phyloP scores from a whole-genome alignment of 164 flowering plant species.

The Berberis thunbergii region DNA sequence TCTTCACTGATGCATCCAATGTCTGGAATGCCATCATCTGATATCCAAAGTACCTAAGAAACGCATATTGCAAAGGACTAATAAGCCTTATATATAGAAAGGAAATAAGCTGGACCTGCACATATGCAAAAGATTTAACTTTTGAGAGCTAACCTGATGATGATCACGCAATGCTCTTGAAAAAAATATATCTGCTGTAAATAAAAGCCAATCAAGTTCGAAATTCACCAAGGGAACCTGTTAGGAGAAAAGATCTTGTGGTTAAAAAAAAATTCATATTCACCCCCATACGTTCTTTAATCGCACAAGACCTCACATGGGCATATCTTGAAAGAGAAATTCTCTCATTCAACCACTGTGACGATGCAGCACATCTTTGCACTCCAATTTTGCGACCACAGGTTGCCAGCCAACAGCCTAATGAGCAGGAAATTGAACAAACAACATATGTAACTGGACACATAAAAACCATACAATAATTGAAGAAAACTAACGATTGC shows the following conservation, averaged over 20 bases:
- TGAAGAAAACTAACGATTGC: background rate
- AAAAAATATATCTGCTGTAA: slow-evolving; percentile 75
- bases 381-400: slow-evolving; percentile 82
- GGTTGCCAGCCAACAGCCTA: slow-evolving; percentile 96
- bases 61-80: background rate
- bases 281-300: background rate
- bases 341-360: slow-evolving; percentile 87
- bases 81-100: background rate
- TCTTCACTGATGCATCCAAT: slow-evolving; percentile 79
- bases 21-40: slow-evolving; percentile 93
- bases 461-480: slow-evolving; percentile 2
- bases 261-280: background rate
- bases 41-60: slow-evolving; percentile 79
- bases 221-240: slow-evolving; percentile 96
- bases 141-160: slow-evolving; percentile 55
- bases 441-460: slow-evolving; percentile 3
- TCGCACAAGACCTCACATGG: slow-evolving; percentile 44
- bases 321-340: slow-evolving; percentile 90
- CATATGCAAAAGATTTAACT: slow-evolving; percentile 8
- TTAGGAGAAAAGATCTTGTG: slow-evolving; percentile 2
- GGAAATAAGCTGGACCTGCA: background rate
- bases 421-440: slow-evolving; percentile 4
- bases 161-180: slow-evolving; percentile 92
- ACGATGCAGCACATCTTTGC: slow-evolving; percentile 89
- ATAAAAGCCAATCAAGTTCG: slow-evolving; percentile 82